Evolutionary conservation across 1,139 yeast species (phyloP).

Genomic region (Kodamaea sp.): DNA sequence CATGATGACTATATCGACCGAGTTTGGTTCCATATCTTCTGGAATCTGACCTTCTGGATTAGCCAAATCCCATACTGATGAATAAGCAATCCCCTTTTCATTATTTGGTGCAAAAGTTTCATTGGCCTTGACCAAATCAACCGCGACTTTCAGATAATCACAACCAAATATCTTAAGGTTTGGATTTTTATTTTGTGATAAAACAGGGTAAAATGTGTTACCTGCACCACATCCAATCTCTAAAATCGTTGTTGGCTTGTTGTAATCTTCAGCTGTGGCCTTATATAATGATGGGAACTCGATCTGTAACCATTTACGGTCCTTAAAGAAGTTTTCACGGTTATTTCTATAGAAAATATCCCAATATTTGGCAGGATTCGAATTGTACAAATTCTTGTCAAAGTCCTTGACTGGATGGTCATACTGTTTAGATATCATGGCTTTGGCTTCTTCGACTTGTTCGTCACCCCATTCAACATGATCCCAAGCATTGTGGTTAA

Average conservation of each 20-base stretch:
- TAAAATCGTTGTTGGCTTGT: slow-evolving; percentile 68
- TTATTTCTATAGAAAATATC: slow-evolving; percentile 89
- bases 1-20: slow-evolving; percentile 89
- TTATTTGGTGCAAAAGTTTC: slow-evolving; percentile 49
- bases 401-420: slow-evolving; percentile 82
- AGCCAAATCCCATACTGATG: slow-evolving; percentile 95
- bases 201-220: slow-evolving; percentile 87
- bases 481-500: slow-evolving; percentile 96
- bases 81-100: slow-evolving; percentile 60
- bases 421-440: slow-evolving; percentile 68
- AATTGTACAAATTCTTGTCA: slow-evolving; percentile 73
- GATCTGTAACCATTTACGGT: slow-evolving; percentile 91
- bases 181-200: slow-evolving; percentile 78
- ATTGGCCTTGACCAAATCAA: slow-evolving; percentile 70
- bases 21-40: slow-evolving; percentile 73
- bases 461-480: slow-evolving; percentile 98
- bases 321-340: slow-evolving; percentile 90
- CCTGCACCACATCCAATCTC: slow-evolving; percentile 99
- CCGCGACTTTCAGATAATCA: slow-evolving; percentile 88
- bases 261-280: slow-evolving; percentile 61
- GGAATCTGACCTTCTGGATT: slow-evolving; percentile 73
- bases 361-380: slow-evolving; percentile 93
- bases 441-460: slow-evolving; percentile 72
- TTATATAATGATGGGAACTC: slow-evolving; percentile 87
- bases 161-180: slow-evolving; percentile 74